A percentile compares a stretch with the other conserved stretches of the same genome.
Conservation (phyloP, 441 rosid species). For the Aleurites moluccanus region DNA sequence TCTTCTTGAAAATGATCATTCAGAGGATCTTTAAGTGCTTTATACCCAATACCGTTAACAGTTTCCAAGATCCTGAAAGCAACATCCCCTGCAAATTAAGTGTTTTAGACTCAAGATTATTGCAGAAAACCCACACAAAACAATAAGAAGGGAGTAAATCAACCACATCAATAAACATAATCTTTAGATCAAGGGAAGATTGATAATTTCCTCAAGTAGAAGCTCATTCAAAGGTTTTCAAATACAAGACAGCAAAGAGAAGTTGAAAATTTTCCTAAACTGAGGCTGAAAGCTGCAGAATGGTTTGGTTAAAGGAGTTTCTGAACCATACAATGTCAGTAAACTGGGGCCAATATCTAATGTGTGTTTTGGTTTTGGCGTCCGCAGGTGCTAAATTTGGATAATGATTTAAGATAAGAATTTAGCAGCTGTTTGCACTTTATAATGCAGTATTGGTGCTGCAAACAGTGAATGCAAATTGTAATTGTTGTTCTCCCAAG, state of each 20-base stretch:
- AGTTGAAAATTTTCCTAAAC: not conserved
- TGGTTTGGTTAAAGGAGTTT: not conserved
- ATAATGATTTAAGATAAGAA: not conserved
- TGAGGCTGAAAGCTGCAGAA: not conserved
- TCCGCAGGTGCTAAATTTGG: not conserved
- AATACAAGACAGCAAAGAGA: not conserved
- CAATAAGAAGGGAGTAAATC: not conserved
- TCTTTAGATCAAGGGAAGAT: not conserved
- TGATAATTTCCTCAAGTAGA: not conserved
- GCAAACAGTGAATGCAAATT: not conserved
- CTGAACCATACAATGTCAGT: not conserved
- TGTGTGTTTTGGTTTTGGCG: not conserved
- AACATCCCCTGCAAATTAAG: constrained; percentile 75
- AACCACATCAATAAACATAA: not conserved
- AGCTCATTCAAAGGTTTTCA: not conserved
- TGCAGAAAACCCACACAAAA: not conserved
- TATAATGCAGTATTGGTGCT: not conserved
- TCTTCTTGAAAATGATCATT: constrained; percentile 66
- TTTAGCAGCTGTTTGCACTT: not conserved
- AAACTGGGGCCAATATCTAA: not conserved
- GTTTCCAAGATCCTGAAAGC: constrained; percentile 76
- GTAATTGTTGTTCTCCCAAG: not conserved
- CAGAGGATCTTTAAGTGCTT: constrained; percentile 54
- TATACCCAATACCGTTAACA: constrained; percentile 49
- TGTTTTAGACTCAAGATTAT: constrained; percentile 6